A percentile compares a stretch with the other conserved stretches of the same genome.
Conservation (phyloP, 495 filamentous ascomycete species). For the Ascodesmis nigricans region DNA sequence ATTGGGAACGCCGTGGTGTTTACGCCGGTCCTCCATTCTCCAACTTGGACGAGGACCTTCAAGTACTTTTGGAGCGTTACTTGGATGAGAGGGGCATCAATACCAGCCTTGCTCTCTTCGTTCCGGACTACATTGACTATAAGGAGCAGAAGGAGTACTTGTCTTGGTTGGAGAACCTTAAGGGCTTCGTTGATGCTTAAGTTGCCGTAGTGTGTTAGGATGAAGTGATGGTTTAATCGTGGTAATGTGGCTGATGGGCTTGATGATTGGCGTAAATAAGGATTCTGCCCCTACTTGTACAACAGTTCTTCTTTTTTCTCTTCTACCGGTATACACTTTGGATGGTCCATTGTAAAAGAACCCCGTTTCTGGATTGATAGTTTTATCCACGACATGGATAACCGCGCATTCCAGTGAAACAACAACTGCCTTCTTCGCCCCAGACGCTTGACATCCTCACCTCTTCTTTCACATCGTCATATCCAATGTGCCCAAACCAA, state of each 20-base stretch:
- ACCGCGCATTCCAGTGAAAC: no score
- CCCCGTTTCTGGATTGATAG: no score
- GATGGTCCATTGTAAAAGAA: conserved; percentile 12
- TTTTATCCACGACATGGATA: no score
- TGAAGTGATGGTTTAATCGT: not conserved
- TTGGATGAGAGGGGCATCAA: conserved; percentile 87
- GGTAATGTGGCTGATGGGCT: not conserved
- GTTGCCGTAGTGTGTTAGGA: no score
- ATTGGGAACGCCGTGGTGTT: conserved; percentile 45
- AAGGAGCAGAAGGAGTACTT: conserved; percentile 99
- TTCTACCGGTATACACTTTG: not conserved
- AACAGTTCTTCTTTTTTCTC: conserved; percentile 4
- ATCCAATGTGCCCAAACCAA: no score
- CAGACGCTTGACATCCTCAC: no score
- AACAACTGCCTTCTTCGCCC: no score
- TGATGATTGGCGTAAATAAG: not conserved
- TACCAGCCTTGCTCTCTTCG: conserved; percentile 64
- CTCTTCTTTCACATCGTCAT: no score
- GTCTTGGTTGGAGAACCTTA: conserved; percentile 68
- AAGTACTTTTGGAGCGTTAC: conserved; percentile 77
- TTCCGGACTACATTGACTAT: conserved; percentile 89
- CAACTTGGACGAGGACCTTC: conserved; percentile 88
- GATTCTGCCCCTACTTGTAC: conserved; percentile 12
- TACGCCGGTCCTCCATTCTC: conserved; percentile 86
- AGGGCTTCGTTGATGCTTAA: conserved; percentile 52